Conservation (phyloP, 352 stramenopile species). For the Albugo candida region DNA sequence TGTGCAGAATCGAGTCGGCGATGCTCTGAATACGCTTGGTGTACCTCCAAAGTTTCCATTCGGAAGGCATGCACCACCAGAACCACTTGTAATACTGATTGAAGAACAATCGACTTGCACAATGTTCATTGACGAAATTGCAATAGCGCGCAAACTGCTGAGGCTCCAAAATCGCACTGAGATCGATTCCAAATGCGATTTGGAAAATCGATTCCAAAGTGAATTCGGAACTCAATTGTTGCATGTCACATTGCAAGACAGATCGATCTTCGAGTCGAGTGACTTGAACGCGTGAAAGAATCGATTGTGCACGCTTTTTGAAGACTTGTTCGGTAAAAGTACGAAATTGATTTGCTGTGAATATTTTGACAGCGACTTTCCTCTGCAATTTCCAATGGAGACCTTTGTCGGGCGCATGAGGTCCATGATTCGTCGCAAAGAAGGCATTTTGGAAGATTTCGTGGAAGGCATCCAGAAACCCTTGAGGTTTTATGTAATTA, state of each 20-base stretch:
- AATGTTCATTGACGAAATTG: constrained; percentile 12
- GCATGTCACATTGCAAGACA: neutral
- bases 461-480: constrained; percentile 39
- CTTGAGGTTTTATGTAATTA: constrained; percentile 58
- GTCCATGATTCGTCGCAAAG: constrained; percentile 40
- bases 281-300: neutral
- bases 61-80: constrained; percentile 36
- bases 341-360: constrained; percentile 9
- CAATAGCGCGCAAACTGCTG: neutral
- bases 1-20: constrained; percentile 17
- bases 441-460: constrained; percentile 55
- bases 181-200: neutral
- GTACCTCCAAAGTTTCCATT: constrained; percentile 12
- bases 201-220: neutral
- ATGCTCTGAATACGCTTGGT: constrained; percentile 14
- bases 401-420: constrained; percentile 7
- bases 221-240: neutral
- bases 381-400: constrained; percentile 16
- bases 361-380: constrained; percentile 15
- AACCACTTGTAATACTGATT: constrained; percentile 47
- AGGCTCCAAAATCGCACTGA: neutral
- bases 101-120: constrained; percentile 29
- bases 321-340: constrained; percentile 15
- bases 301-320: constrained; percentile 7
- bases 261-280: too few species aligned